phyloP scores from a whole-genome alignment of 306 rosid genomes.

The Elaeagnus macrophylla region DNA sequence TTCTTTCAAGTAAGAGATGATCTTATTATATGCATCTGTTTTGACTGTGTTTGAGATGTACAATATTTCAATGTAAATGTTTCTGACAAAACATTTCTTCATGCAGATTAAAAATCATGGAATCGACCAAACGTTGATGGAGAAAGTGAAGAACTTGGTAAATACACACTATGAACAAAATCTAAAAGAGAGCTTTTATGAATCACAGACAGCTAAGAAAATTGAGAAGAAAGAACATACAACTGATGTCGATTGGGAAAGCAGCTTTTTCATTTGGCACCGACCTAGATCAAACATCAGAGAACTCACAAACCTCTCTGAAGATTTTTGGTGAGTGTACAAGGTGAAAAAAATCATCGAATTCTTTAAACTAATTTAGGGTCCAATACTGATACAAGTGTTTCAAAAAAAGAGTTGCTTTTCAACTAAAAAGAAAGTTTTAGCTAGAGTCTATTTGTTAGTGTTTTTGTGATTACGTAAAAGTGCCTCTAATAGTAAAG shows the following conservation, averaged over 20 bases:
- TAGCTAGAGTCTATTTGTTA: too few relatives aligned
- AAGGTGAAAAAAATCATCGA: conserved; percentile 1
- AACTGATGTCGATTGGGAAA: conserved; percentile 67
- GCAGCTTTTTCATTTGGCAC: conserved; percentile 72
- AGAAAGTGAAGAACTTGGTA: conserved; percentile 56
- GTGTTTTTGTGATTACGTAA: too few relatives aligned
- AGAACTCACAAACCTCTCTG: conserved; percentile 36
- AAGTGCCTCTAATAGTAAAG: too few relatives aligned
- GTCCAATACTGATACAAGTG: too few relatives aligned
- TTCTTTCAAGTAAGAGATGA: conserved; percentile 42
- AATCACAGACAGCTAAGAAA: conserved; percentile 49
- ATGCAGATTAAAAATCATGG: conserved; percentile 72
- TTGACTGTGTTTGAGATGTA: background rate
- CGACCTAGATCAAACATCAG: conserved; percentile 59
- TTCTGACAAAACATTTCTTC: background rate
- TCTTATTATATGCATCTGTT: background rate
- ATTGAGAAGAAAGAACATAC: conserved; percentile 25
- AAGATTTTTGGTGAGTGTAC: conserved; percentile 50
- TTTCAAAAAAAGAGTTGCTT: too few relatives aligned
- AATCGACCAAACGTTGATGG: conserved; percentile 51
- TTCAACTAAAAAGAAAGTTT: too few relatives aligned
- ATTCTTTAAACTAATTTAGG: background rate
- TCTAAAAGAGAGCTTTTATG: conserved; percentile 53
- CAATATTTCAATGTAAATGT: background rate
- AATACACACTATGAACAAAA: conserved; percentile 60